Conservation (phyloP, 805 yeast genomes). For the Zygosaccharomyces pseudorouxii region DNA sequence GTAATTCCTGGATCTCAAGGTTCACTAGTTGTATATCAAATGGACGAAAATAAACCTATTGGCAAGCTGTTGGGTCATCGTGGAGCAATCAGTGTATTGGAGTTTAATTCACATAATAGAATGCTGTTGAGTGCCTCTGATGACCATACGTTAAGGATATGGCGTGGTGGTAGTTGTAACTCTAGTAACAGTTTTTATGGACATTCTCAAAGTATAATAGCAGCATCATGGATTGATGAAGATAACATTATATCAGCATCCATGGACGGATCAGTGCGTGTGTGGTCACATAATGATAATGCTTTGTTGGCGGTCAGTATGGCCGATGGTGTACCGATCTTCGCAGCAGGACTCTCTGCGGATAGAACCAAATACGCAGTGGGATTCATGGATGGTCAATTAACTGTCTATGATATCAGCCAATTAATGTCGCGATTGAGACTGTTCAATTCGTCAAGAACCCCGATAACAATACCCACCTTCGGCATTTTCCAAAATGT, state of each 20-base stretch:
- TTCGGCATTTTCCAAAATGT: conserved; percentile 25
- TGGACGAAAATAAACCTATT: conserved; percentile 44
- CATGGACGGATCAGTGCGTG: conserved; percentile 62
- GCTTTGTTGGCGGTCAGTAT: conserved; percentile 27
- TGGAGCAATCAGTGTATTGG: conserved; percentile 50
- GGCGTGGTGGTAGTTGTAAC: conserved; percentile 63
- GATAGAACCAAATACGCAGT: conserved; percentile 48
- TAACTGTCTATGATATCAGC: conserved; percentile 48
- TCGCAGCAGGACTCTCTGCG: conserved; percentile 50
- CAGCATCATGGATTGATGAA: conserved; percentile 50
- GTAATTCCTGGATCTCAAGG: conserved; percentile 62
- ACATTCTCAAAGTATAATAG: conserved; percentile 55
- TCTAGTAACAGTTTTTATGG: conserved; percentile 46
- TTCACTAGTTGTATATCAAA: conserved; percentile 51
- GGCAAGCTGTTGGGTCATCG: conserved; percentile 63
- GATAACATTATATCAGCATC: conserved; percentile 50
- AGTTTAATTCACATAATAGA: conserved; percentile 48
- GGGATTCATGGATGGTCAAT: conserved; percentile 62
- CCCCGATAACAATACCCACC: conserved; percentile 27
- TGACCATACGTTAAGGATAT: conserved; percentile 65
- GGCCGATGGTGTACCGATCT: conserved; percentile 51
- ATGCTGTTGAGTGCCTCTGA: conserved; percentile 72
- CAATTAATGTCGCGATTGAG: conserved; percentile 8
- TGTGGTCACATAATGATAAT: conserved; percentile 53
- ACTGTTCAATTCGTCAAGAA: conserved; percentile 11